These are phyloP conservation scores for Thelephora aurantiotincta DNA, from an alignment of 768 basidiomycete genomes.

Conservation along the genomic window DNA sequence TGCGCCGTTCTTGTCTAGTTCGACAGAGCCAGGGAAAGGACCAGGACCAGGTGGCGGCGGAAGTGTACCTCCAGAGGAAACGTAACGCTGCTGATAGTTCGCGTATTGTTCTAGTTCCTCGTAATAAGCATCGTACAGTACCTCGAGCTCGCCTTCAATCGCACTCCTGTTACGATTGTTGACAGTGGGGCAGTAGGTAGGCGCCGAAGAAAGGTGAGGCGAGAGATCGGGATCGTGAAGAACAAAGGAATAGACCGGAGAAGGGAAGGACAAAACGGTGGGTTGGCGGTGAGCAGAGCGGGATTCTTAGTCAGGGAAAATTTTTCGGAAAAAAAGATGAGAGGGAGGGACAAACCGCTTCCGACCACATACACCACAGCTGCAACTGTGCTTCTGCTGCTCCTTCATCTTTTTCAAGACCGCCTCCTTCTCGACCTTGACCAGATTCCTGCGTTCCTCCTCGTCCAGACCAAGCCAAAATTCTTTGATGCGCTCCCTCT, in stretches of 20 bases:
- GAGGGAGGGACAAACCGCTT: slow-evolving; percentile 64
- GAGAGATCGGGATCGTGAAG: slow-evolving; percentile 9
- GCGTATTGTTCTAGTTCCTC: slow-evolving; percentile 99
- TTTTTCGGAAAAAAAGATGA: slow-evolving; percentile 11
- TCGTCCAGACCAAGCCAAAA: slow-evolving; percentile 95
- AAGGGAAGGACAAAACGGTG: neutral
- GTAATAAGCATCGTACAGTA: slow-evolving; percentile 99
- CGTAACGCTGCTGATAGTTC: slow-evolving; percentile 93
- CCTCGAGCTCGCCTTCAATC: slow-evolving; percentile 99
- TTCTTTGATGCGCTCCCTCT: slow-evolving; percentile 93
- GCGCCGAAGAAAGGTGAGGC: slow-evolving; percentile 8
- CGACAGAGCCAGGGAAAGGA: slow-evolving; percentile 96
- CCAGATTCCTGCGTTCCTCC: slow-evolving; percentile 79
- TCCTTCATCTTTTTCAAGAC: slow-evolving; percentile 99
- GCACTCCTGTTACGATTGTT: slow-evolving; percentile 49
- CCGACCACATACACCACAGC: slow-evolving; percentile 90
- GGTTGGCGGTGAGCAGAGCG: neutral
- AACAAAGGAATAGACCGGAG: slow-evolving; percentile 4
- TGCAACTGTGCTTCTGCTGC: slow-evolving; percentile 93
- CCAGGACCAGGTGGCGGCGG: slow-evolving; percentile 93
- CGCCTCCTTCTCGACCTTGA: slow-evolving; percentile 97
- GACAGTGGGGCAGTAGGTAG: slow-evolving; percentile 7
- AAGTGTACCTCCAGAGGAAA: slow-evolving; percentile 76
- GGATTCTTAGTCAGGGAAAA: slow-evolving; percentile 7
- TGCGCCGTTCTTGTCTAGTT: slow-evolving; percentile 83